Evolutionary conservation across 371 early-diverging fungal genomes (phyloP), one percentile per base, ranked within the genome.

Genomic region (Mortierella sp.): DNA sequence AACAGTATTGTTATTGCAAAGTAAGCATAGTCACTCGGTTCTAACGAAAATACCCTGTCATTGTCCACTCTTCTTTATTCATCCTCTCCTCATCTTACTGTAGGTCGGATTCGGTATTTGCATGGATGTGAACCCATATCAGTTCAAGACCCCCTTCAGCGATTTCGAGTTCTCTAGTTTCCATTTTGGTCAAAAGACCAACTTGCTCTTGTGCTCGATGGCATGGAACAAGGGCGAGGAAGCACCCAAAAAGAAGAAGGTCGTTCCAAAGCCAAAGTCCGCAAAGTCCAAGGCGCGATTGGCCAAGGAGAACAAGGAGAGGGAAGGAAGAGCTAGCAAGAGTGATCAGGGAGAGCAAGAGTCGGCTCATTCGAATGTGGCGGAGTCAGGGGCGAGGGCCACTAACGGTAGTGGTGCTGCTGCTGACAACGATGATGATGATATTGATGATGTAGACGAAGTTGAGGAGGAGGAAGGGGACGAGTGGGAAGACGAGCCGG

Each of bases 61-160:
- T 46, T 46, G 26, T 31, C 31, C 59, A 8, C 57, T 26, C 3
- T 6, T 31, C 31, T 53, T 5, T 2, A 28, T 71, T 61, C 19
- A 24, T 50, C 24, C 64, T 77, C 24, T 55, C 55, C n/a, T 21
- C 8, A 34, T 3, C 16, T 37, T 37, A 40, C 8, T 44, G 34
- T 73, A 93, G 92, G 91, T 94, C 16, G 95, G 95, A 16, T 88
- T 93, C 72, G 96, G 93, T 11, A 95, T 95, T 16, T 96, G 96
- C 79, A 96, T 96, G 96, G 96, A 96, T 86, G 67, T 96, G 37
- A 96, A 95, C 80, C 96, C 96, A 0, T 93, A 93, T 79, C 85
- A 89, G 61, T 96, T 96, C 85, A 80, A 92, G 82, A 82, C 94
- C 0, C 85, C 89, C 14, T 96, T 94, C 82, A 81, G 81, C 16